phyloP scores from a whole-genome alignment of 768 basidiomycete species.

The Favolaschia claudopus region DNA sequence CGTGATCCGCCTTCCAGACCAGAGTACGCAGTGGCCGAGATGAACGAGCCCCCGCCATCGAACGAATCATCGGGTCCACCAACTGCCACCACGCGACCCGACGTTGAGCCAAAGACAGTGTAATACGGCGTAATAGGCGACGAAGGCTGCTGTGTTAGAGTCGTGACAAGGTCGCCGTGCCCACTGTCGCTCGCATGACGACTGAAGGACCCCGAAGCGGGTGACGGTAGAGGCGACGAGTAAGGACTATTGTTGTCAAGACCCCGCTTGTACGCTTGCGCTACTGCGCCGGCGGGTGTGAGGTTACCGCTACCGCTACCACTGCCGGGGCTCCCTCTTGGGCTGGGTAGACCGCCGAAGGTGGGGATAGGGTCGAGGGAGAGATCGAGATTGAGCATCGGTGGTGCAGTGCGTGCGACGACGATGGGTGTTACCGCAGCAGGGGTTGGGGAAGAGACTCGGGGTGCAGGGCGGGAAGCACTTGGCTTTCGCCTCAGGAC shows the following conservation, averaged over 20 bases:
- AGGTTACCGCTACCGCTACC: slow-evolving; percentile 21
- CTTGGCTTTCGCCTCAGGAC: slow-evolving; percentile 28
- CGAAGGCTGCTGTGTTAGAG: neutral
- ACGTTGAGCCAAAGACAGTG: slow-evolving; percentile 58
- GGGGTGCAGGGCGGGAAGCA: slow-evolving; percentile 1
- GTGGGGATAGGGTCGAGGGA: slow-evolving; percentile 19
- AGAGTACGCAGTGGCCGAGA: slow-evolving; percentile 23
- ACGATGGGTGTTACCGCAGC: neutral
- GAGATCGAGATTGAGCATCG: slow-evolving; percentile 19
- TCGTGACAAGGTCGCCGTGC: slow-evolving; percentile 1
- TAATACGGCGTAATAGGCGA: slow-evolving; percentile 55
- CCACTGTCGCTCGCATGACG: slow-evolving; percentile 9
- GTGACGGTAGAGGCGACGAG: slow-evolving; percentile 16
- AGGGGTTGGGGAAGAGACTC: neutral
- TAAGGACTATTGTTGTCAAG: slow-evolving; percentile 7
- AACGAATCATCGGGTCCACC: slow-evolving; percentile 51
- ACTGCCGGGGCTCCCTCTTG: slow-evolving; percentile 10
- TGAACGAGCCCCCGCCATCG: slow-evolving; percentile 30
- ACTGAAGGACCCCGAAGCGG: slow-evolving; percentile 5
- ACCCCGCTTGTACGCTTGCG: slow-evolving; percentile 25
- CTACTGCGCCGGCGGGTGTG: slow-evolving; percentile 29
- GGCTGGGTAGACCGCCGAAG: neutral
- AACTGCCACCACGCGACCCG: slow-evolving; percentile 53
- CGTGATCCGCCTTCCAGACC: slow-evolving; percentile 25
- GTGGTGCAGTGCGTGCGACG: slow-evolving; percentile 2